phyloP scores from a whole-genome alignment of 1,284 basidiomycete species.

The Trametes pubescens region DNA sequence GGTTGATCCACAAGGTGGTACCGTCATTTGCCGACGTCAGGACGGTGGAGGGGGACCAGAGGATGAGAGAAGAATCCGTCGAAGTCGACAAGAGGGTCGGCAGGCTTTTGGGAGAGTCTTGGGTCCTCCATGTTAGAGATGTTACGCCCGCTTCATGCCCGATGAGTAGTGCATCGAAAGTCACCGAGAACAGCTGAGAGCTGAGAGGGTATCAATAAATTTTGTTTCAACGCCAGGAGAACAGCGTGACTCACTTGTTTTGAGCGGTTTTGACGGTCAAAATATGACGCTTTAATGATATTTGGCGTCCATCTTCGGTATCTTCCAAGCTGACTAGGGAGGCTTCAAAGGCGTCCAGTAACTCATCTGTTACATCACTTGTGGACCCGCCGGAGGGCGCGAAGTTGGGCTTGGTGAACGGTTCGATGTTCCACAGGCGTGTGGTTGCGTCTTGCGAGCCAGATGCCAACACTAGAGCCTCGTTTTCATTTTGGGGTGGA shows the following conservation, averaged over 20 bases:
- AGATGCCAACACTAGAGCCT: slow-evolving; percentile 76
- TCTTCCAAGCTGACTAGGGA: slow-evolving; percentile 75
- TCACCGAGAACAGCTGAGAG: slow-evolving; percentile 72
- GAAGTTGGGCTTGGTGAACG: slow-evolving; percentile 42
- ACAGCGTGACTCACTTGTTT: slow-evolving; percentile 52
- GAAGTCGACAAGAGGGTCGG: slow-evolving; percentile 86
- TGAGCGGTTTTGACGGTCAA: slow-evolving; percentile 65
- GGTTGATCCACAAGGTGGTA: slow-evolving; percentile 84
- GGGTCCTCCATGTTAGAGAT: slow-evolving; percentile 81
- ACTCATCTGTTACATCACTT: slow-evolving; percentile 63
- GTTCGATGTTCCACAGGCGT: slow-evolving; percentile 85
- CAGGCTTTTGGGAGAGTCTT: slow-evolving; percentile 32
- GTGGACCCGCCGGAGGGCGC: slow-evolving; percentile 30
- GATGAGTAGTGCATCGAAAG: slow-evolving; percentile 90
- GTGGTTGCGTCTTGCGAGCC: slow-evolving; percentile 94
- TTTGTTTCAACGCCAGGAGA: background rate
- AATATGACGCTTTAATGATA: slow-evolving; percentile 86
- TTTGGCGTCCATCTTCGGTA: slow-evolving; percentile 72
- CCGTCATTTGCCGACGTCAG: slow-evolving; percentile 49
- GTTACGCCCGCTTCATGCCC: slow-evolving; percentile 95
- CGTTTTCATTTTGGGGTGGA: slow-evolving; percentile 39
- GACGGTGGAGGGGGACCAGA: slow-evolving; percentile 84
- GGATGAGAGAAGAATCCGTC: slow-evolving; percentile 90
- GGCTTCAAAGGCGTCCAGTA: slow-evolving; percentile 89
- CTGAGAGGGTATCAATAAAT: slow-evolving; percentile 45